These are phyloP conservation scores for Rhizodiscina lignyota DNA, from an alignment of 495 filamentous ascomycete species.

Conservation along the genomic window DNA sequence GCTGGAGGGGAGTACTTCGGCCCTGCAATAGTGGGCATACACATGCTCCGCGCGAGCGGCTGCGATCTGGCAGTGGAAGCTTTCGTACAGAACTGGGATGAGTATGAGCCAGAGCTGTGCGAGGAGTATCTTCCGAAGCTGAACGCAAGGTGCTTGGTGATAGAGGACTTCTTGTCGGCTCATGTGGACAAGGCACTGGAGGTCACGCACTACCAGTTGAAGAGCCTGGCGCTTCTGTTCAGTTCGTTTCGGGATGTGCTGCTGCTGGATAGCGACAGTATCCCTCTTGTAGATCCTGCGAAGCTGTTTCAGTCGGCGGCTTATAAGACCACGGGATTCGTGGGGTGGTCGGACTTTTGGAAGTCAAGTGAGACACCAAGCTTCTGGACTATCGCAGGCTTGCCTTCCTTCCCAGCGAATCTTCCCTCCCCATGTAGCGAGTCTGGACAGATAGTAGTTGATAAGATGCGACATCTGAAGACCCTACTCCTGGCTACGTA, in stretches of 20 bases:
- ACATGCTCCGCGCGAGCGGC: constrained; percentile 39
- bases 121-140: constrained; percentile 30
- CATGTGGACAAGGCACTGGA: too few relatives aligned
- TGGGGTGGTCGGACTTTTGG: constrained; percentile 51
- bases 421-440: constrained; percentile 21
- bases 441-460: constrained; percentile 39
- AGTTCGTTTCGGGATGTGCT: constrained; percentile 43
- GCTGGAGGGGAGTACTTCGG: neutral
- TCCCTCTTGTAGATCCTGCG: constrained; percentile 36
- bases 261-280: constrained; percentile 44
- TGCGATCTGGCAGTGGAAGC: constrained; percentile 41
- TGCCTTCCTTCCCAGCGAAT: constrained; percentile 16
- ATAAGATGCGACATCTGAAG: constrained; percentile 32
- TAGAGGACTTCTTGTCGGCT: constrained; percentile 7
- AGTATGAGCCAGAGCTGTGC: constrained; percentile 37
- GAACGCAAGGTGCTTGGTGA: constrained; percentile 31
- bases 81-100: constrained; percentile 31
- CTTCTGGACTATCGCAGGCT: constrained; percentile 37
- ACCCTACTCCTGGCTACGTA: constrained; percentile 41
- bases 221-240: constrained; percentile 42
- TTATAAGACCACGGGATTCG: constrained; percentile 33
- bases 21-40: constrained; percentile 23
- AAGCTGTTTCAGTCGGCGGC: constrained; percentile 32
- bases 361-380: constrained; percentile 30
- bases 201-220: constrained; percentile 35